These are phyloP conservation scores for Poa annua DNA, from an alignment of 176 grass and related monocot genomes.

Conservation along the genomic window DNA sequence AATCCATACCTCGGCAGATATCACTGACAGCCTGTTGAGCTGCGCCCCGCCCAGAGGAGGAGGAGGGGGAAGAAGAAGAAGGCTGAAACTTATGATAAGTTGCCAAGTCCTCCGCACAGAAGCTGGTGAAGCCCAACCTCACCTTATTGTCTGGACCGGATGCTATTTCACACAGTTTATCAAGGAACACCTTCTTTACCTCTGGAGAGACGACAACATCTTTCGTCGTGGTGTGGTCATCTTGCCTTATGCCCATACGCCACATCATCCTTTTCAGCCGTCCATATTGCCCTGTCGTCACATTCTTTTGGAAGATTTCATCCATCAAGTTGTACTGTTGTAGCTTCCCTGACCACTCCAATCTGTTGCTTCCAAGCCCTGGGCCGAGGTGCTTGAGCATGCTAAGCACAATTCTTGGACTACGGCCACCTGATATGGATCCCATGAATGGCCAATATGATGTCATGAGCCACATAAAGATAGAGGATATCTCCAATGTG, in stretches of 20 bases:
- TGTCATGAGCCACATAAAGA: background rate
- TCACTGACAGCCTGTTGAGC: background rate
- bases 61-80: background rate
- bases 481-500: background rate
- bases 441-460: background rate
- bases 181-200: background rate
- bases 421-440: background rate
- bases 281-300: background rate
- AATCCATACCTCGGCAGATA: background rate
- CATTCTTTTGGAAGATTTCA: background rate
- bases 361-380: background rate
- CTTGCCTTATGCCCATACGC: no score
- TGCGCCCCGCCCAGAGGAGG: background rate
- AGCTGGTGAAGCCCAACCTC: fast-evolving
- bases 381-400: background rate
- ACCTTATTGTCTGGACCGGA: fast-evolving
- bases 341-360: slow-evolving; percentile 7
- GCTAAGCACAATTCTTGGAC: background rate
- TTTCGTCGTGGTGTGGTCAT: background rate
- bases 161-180: background rate
- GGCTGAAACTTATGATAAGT: background rate
- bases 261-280: background rate
- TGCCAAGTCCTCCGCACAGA: background rate
- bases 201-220: background rate
- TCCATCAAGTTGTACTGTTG: background rate